Conservation (phyloP, 495 filamentous ascomycete genomes). For the Xylaria flabelliformis region DNA sequence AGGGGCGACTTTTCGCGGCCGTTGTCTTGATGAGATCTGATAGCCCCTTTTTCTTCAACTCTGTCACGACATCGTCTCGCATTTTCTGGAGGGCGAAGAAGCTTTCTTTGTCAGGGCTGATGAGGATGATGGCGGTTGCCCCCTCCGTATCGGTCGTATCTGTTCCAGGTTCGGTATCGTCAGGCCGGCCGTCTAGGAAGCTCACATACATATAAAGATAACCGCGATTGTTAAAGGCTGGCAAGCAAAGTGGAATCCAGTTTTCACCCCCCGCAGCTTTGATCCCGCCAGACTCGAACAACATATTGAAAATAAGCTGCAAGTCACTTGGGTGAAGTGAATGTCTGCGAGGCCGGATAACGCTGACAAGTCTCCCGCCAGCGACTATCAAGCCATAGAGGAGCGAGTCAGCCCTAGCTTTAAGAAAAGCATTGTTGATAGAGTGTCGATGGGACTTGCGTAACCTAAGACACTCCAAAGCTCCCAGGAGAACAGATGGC, state of each 20-base stretch:
- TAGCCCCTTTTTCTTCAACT: conserved; percentile 75
- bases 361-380: conserved; percentile 91
- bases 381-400: conserved; percentile 95
- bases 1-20: conserved; percentile 71
- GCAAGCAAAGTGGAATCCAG: conserved; percentile 96
- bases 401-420: conserved; percentile 71
- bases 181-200: conserved; percentile 65
- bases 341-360: conserved; percentile 92
- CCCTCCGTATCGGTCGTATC: conserved; percentile 60
- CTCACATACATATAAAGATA: conserved; percentile 99
- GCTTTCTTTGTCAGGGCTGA: conserved; percentile 88
- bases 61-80: conserved; percentile 78
- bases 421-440: conserved; percentile 87
- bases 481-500: conserved; percentile 83
- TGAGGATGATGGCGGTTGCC: conserved; percentile 88
- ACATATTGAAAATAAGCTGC: conserved; percentile 98
- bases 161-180: conserved; percentile 36
- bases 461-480: conserved; percentile 87
- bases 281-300: conserved; percentile 92
- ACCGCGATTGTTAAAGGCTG: conserved; percentile 96
- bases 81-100: conserved; percentile 90
- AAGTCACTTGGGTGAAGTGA: conserved; percentile 95
- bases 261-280: conserved; percentile 89
- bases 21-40: conserved; percentile 77
- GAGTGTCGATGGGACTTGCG: conserved; percentile 83